A percentile compares a stretch with the other conserved stretches of the same genome.
Conservation (phyloP, 768 basidiomycete genomes). For the Lentinus tigrinus region DNA sequence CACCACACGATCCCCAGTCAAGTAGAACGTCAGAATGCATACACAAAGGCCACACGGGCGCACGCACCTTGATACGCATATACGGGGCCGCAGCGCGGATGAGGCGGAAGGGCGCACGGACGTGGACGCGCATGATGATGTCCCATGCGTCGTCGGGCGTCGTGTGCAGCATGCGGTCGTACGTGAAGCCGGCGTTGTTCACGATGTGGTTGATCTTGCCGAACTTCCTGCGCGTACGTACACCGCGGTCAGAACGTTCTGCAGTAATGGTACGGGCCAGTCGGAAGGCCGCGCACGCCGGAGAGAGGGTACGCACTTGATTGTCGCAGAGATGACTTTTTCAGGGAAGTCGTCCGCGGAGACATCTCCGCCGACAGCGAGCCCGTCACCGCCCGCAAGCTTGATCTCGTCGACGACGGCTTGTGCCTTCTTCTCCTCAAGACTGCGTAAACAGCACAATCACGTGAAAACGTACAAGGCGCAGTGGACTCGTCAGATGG, state of each 20-base stretch:
- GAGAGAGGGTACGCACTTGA: conserved; percentile 50
- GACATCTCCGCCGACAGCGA: conserved; percentile 78
- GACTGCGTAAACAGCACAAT: conserved; percentile 38
- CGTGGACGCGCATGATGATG: conserved; percentile 81
- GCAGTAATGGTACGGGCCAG: background rate
- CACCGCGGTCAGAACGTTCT: background rate
- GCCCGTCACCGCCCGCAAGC: conserved; percentile 66
- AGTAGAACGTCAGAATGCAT: background rate
- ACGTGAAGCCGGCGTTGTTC: conserved; percentile 83
- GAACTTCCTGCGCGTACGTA: conserved; percentile 50
- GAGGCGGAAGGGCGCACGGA: conserved; percentile 83
- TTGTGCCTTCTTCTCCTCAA: conserved; percentile 69
- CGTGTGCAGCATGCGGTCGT: conserved; percentile 86
- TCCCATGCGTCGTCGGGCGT: conserved; percentile 82
- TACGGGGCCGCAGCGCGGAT: conserved; percentile 82
- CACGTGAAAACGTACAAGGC: background rate
- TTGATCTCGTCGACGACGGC: conserved; percentile 73
- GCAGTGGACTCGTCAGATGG: background rate
- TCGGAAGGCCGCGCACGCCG: background rate
- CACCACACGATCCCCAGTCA: background rate
- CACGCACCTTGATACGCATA: conserved; percentile 68
- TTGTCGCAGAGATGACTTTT: conserved; percentile 71
- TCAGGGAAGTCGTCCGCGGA: conserved; percentile 82
- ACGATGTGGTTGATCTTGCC: conserved; percentile 87
- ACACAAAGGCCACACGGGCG: background rate